Evolutionary conservation across 2,329 filamentous ascomycete species (phyloP).

Genomic region (Fusarium nelsonii): DNA sequence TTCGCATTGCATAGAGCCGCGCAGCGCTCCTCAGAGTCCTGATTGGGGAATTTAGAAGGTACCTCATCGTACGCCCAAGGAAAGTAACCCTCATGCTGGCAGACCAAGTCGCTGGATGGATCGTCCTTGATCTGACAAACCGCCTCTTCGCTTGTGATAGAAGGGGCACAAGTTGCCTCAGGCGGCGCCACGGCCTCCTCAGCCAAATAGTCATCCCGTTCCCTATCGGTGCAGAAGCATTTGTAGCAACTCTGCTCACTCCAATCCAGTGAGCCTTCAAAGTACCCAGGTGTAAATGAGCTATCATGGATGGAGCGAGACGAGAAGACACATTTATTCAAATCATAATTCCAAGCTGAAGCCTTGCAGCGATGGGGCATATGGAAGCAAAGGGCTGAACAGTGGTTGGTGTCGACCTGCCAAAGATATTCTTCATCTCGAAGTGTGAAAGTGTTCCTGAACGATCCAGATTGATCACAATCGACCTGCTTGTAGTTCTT

Average conservation of each 20-base stretch:
- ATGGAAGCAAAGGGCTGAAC: conserved; percentile 18
- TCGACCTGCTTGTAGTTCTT: background rate
- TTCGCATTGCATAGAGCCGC: conserved; percentile 18
- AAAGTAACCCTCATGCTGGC: conserved; percentile 9
- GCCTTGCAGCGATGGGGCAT: conserved; percentile 28
- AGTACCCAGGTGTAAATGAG: background rate
- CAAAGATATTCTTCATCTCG: conserved; percentile 16
- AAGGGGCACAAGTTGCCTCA: background rate
- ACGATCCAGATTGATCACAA: background rate
- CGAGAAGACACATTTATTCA: conserved; percentile 16
- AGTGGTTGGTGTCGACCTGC: conserved; percentile 7
- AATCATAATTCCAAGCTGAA: background rate
- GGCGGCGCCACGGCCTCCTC: background rate
- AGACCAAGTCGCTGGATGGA: background rate
- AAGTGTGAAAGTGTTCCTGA: conserved; percentile 2
- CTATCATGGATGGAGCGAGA: background rate
- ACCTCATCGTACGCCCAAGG: background rate
- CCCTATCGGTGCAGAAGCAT: conserved; percentile 18
- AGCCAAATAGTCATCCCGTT: background rate
- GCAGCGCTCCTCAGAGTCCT: conserved; percentile 10
- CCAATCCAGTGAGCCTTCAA: background rate
- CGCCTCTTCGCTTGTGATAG: background rate
- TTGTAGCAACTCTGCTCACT: conserved; percentile 18
- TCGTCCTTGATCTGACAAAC: conserved; percentile 1
- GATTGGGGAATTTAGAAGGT: conserved; percentile 7